Conservation (phyloP, 140 eudicot genomes). For the Erigeron philadelphicus region DNA sequence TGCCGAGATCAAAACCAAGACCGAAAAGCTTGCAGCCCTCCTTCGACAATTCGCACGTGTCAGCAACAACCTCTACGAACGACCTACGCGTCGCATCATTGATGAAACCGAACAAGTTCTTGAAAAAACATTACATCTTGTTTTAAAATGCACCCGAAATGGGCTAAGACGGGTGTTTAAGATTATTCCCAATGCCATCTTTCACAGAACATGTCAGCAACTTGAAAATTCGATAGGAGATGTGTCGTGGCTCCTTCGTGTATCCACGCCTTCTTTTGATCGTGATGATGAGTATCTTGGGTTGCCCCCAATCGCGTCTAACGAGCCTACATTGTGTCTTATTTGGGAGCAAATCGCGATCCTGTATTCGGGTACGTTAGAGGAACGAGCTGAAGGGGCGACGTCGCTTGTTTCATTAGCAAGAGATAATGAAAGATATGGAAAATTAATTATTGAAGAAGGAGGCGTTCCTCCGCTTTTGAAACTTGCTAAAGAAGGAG, state of each 20-base stretch:
- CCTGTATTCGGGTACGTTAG: slow-evolving; percentile 36
- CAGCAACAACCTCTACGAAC: slow-evolving; percentile 41
- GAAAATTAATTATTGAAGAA: slow-evolving; percentile 53
- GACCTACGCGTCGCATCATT: slow-evolving; percentile 47
- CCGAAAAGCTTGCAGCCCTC: slow-evolving; percentile 39
- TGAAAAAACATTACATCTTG: slow-evolving; percentile 36
- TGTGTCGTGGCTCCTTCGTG: slow-evolving; percentile 57
- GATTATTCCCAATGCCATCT: slow-evolving; percentile 39
- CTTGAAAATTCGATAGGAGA: slow-evolving; percentile 54
- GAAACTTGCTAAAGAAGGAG: slow-evolving; percentile 44
- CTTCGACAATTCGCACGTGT: slow-evolving; percentile 49
- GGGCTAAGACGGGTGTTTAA: slow-evolving; percentile 48
- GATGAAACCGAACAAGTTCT: slow-evolving; percentile 47
- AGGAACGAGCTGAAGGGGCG: slow-evolving; percentile 50
- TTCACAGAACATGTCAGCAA: slow-evolving; percentile 30
- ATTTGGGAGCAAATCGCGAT: slow-evolving; percentile 54
- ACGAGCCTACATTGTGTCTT: slow-evolving; percentile 48
- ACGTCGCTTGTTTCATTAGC: slow-evolving; percentile 45
- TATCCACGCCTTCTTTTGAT: slow-evolving; percentile 40
- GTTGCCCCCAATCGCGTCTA: slow-evolving; percentile 49
- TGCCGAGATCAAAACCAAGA: slow-evolving; percentile 41
- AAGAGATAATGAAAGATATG: slow-evolving; percentile 42
- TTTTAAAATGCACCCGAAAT: slow-evolving; percentile 36
- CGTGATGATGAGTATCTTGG: slow-evolving; percentile 43
- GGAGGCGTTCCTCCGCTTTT: slow-evolving; percentile 52